Conservation (phyloP, 345 rosid genomes). For the Syzygium jambos region DNA sequence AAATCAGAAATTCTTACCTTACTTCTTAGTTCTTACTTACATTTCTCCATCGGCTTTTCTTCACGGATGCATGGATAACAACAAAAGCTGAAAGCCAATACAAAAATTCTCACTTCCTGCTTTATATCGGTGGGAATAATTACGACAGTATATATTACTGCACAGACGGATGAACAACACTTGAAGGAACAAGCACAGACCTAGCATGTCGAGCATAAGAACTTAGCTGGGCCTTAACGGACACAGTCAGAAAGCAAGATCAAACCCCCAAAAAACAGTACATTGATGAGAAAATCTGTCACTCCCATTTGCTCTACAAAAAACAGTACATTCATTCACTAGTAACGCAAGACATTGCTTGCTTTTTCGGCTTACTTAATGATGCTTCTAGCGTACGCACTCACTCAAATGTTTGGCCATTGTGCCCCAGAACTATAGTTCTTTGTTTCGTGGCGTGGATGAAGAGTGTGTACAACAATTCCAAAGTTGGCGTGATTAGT, state of each 20-base stretch:
- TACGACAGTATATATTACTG: no score
- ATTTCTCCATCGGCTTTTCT: neutral
- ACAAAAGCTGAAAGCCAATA: neutral
- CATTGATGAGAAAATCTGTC: neutral
- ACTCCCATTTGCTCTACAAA: slow-evolving; percentile 21
- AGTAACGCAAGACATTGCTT: neutral
- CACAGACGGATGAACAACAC: neutral
- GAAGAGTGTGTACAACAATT: neutral
- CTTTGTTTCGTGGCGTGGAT: neutral
- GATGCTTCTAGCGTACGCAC: neutral
- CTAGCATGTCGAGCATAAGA: neutral
- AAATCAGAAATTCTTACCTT: neutral
- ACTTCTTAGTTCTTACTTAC: neutral
- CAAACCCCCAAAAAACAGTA: neutral
- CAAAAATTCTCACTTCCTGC: neutral
- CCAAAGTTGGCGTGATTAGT: neutral
- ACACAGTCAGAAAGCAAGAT: neutral
- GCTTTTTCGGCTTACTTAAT: neutral
- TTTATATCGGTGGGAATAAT: no score
- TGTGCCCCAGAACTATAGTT: neutral
- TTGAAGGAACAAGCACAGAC: neutral
- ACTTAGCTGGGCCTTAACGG: neutral
- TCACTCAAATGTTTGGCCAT: neutral
- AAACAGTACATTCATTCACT: neutral
- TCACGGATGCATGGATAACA: neutral